Evolutionary conservation across 1,284 basidiomycete species (phyloP).

Genomic region (Fomes fomentarius): DNA sequence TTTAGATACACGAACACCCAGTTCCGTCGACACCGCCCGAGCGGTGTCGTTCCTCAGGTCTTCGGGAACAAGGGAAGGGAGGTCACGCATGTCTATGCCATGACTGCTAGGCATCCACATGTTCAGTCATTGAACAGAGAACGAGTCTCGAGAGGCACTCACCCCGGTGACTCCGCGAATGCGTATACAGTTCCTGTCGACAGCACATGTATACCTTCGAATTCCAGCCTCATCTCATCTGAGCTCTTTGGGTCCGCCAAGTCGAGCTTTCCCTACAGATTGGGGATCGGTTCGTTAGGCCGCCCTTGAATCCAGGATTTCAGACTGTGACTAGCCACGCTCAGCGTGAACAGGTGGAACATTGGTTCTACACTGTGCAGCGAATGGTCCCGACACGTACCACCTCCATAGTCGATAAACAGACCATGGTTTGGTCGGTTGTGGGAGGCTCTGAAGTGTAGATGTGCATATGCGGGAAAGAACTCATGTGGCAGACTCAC

Average conservation of each 20-base stretch:
- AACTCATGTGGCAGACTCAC: too few species aligned
- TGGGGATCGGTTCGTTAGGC: too few species aligned
- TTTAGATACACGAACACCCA: slow-evolving; percentile 60
- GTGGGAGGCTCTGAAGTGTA: too few species aligned
- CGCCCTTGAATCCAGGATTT: too few species aligned
- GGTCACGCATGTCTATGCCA: slow-evolving; percentile 65
- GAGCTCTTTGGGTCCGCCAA: slow-evolving; percentile 51
- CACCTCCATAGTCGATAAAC: too few species aligned
- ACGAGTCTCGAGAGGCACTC: slow-evolving; percentile 21
- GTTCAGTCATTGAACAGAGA: slow-evolving; percentile 4
- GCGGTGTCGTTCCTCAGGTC: slow-evolving; percentile 62
- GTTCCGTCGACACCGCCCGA: slow-evolving; percentile 65
- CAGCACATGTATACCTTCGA: slow-evolving; percentile 80
- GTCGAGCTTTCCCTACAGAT: slow-evolving; percentile 68
- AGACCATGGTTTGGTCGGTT: too few species aligned
- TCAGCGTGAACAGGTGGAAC: too few species aligned
- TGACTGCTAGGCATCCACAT: slow-evolving; percentile 39
- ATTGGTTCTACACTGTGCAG: too few species aligned
- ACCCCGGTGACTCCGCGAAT: slow-evolving; percentile 72
- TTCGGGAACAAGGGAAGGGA: slow-evolving; percentile 68
- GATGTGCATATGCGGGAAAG: too few species aligned
- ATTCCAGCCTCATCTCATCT: slow-evolving; percentile 67
- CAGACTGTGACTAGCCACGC: too few species aligned
- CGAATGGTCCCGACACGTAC: too few species aligned
- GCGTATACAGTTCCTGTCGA: slow-evolving; percentile 81